Conservation (phyloP, 768 basidiomycete genomes). For the Naganishia vaughanmartiniae region DNA sequence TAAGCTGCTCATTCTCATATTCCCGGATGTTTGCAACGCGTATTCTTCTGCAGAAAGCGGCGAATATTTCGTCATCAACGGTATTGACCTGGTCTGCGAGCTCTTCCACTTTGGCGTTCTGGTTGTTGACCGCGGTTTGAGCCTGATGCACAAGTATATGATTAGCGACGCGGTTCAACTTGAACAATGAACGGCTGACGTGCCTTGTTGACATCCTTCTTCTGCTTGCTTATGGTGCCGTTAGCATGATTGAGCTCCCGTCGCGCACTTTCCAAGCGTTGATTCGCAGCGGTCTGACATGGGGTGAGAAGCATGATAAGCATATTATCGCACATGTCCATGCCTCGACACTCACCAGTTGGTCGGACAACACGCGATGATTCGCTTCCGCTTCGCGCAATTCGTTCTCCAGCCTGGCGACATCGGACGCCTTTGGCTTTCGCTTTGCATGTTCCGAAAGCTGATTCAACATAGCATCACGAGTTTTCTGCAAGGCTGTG, state of each 20-base stretch:
- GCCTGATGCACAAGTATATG: background rate
- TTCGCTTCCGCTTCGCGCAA: constrained; percentile 15
- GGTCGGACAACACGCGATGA: constrained; percentile 5
- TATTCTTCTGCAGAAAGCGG: constrained; percentile 27
- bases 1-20: constrained; percentile 73
- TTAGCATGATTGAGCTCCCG: constrained; percentile 76
- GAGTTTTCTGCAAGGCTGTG: constrained; percentile 12
- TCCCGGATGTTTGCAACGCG: constrained; percentile 58
- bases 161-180: background rate
- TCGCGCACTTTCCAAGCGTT: constrained; percentile 71
- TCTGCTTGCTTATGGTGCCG: constrained; percentile 38
- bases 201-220: constrained; percentile 47
- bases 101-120: constrained; percentile 59
- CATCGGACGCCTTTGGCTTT: constrained; percentile 14
- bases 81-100: constrained; percentile 64
- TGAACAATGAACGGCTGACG: background rate
- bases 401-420: background rate
- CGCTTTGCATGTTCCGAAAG: constrained; percentile 22
- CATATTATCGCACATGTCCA: background rate
- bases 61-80: constrained; percentile 77
- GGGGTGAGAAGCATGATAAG: background rate
- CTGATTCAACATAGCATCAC: constrained; percentile 24
- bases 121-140: constrained; percentile 29
- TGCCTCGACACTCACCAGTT: background rate
- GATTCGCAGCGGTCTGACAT: constrained; percentile 68